These are phyloP conservation scores for Pleurotus giganteus DNA, from an alignment of 768 basidiomycete species.

Conservation along the genomic window DNA sequence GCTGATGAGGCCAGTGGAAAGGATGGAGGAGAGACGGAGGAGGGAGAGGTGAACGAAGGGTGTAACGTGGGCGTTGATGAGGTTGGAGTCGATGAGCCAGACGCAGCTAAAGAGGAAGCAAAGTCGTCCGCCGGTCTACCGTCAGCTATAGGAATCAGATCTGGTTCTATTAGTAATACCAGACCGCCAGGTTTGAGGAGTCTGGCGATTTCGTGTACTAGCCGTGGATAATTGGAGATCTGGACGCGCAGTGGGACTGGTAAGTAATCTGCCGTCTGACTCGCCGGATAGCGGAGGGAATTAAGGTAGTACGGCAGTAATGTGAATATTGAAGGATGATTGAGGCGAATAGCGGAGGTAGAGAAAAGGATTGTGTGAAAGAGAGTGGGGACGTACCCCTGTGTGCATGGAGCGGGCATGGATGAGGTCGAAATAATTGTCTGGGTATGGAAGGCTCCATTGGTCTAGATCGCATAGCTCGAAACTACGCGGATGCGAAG, in stretches of 20 bases:
- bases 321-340: not conserved
- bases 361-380: conserved; percentile 8
- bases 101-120: not conserved
- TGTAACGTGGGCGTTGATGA: not conserved
- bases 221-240: conserved; percentile 62
- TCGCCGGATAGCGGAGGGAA: not conserved
- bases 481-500: conserved; percentile 40
- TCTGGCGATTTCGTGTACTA: conserved; percentile 60
- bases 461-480: conserved; percentile 70
- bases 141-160: conserved; percentile 49
- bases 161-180: conserved; percentile 63
- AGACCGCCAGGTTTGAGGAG: conserved; percentile 71
- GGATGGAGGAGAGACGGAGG: too few relatives aligned
- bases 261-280: conserved; percentile 8
- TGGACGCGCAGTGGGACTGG: conserved; percentile 22
- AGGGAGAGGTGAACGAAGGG: too few relatives aligned
- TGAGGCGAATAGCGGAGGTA: conserved; percentile 1
- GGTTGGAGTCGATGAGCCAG: conserved; percentile 14
- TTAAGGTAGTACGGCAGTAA: not conserved
- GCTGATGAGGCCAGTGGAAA: not conserved
- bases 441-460: conserved; percentile 59
- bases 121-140: conserved; percentile 37
- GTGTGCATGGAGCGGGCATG: conserved; percentile 70
- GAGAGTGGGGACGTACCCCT: conserved; percentile 49
- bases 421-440: conserved; percentile 62